Conservation (phyloP, 23 red algal genomes). For the Gracilaria vermiculophylla region DNA sequence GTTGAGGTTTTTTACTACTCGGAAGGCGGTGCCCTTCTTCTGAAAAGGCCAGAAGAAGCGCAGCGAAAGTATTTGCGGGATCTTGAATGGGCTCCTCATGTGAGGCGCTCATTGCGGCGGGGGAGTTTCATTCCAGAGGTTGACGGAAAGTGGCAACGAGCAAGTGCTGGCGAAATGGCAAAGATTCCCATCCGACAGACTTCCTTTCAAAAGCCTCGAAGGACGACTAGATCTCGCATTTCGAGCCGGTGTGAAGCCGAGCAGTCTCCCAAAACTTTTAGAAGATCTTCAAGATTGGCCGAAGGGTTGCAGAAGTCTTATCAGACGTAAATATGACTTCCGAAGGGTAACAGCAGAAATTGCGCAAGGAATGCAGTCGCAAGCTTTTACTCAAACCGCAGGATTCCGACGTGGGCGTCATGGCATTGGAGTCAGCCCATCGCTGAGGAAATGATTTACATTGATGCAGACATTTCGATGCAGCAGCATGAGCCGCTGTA, state of each 20-base stretch:
- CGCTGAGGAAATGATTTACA: too few species aligned
- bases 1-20: constrained; percentile 1
- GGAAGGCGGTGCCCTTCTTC: background rate
- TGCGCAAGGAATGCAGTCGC: background rate
- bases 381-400: too few species aligned
- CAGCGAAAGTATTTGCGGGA: background rate
- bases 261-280: background rate
- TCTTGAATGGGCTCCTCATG: background rate
- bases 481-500: too few species aligned
- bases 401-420: too few species aligned
- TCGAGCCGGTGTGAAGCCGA: background rate
- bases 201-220: background rate
- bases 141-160: background rate
- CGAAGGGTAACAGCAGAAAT: too few species aligned
- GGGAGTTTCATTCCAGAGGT: background rate
- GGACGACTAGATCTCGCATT: background rate
- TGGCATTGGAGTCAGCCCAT: too few species aligned
- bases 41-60: background rate
- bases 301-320: background rate
- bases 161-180: background rate
- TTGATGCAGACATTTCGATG: too few species aligned
- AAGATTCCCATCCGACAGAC: background rate
- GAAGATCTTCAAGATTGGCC: background rate
- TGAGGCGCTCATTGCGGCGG: background rate
- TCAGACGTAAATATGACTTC: background rate